phyloP scores from a whole-genome alignment of 306 rosid species.

The Quercus robur region DNA sequence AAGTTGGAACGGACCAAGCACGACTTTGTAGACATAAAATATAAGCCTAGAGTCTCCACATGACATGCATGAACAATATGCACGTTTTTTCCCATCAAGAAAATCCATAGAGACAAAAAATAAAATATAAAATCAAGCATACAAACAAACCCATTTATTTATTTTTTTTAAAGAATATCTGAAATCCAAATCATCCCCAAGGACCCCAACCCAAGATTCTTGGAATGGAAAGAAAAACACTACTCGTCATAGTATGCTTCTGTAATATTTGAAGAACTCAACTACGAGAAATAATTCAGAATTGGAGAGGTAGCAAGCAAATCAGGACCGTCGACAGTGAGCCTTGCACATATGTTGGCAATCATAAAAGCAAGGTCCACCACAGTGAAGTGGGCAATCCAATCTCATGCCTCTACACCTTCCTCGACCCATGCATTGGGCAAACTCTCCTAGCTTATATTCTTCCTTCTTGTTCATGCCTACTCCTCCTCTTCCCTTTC shows the following conservation, averaged over 20 bases:
- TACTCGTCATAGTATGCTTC: too few species aligned
- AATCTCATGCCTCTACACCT: conserved; percentile 71
- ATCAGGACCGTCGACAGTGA: conserved; percentile 51
- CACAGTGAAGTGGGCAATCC: conserved; percentile 91
- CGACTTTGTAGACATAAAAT: too few species aligned
- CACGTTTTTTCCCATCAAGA: background rate
- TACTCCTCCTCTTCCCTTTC: conserved; percentile 17
- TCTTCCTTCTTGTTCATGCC: conserved; percentile 25
- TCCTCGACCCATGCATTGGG: conserved; percentile 65
- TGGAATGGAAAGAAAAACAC: background rate
- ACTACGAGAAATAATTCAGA: background rate
- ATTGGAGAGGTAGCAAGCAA: background rate
- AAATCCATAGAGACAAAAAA: background rate
- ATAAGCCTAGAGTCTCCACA: too few species aligned
- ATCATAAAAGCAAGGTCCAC: conserved; percentile 82
- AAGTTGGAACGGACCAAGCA: too few species aligned
- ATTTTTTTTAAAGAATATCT: background rate
- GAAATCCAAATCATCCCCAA: background rate
- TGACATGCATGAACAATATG: background rate
- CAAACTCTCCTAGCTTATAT: conserved; percentile 67
- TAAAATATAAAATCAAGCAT: background rate
- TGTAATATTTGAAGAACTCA: background rate
- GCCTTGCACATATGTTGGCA: conserved; percentile 85
- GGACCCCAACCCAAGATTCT: background rate
- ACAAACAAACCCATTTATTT: background rate